Evolutionary conservation across 345 rosid species (phyloP), one percentile per base, ranked within the genome.

Genomic region (Geranium rotundifolium): DNA sequence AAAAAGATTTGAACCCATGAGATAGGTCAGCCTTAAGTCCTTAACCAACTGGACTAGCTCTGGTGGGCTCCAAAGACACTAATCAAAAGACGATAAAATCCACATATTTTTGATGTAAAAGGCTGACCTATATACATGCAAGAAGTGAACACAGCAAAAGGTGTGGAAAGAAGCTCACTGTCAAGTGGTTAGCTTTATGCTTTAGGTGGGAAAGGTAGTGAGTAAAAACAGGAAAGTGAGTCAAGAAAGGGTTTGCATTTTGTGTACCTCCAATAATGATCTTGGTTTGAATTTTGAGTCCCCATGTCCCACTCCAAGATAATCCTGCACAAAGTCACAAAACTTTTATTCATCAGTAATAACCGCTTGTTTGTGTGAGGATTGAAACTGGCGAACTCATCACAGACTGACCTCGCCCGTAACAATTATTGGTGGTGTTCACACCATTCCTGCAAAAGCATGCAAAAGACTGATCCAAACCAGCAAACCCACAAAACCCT

Each of bases 401-500:
- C 14, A 46, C 67, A 54, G 46, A 62, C 80, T 76, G 54, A 85
- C 91, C 85, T 73, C 72, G 76, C 1, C 76, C 91, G 56, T 70
- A 68, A 65, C 87, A 85, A 63, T 72, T 77, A 55, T 70, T 79
- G 62, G 84, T 75, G 54, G 81, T 73, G 75, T 85, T 82, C 76
- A 74, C 62, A 37, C 84, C 83, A 61, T 67, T 81, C 15, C 63
- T 63, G 69, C 87, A 82, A 66, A 85, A 59, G 73, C 91, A 85
- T 77, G 91, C 81, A 49, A 85, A 85, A 5, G 91, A 81, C 77
- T 74, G 76, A 58, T 72, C 88, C 56, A 77, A 71, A 52, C 79
- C 91, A 17, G 78, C 49, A 68, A 82, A 85, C 17, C 91, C 91
- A 41, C 91, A 85, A 55, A 73, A 64, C 10, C 91, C 91, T 8